Evolutionary conservation across 2,329 filamentous ascomycete species (phyloP).

Genomic region (Calycina marina): DNA sequence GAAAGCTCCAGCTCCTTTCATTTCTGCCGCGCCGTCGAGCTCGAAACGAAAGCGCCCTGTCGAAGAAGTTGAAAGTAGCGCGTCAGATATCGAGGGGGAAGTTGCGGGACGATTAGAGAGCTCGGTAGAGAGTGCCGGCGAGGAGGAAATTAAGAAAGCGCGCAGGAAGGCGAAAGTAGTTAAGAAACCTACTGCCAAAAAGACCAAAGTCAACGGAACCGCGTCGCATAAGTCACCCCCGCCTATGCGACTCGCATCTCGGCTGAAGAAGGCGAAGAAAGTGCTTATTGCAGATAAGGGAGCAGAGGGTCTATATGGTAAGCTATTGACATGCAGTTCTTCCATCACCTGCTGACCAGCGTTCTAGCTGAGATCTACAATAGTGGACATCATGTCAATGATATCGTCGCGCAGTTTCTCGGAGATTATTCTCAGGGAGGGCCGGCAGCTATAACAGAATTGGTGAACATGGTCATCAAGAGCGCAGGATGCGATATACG

Average conservation of each 20-base stretch:
- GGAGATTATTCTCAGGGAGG: constrained; percentile 40
- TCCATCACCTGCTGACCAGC: constrained; percentile 13
- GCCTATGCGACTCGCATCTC: constrained; percentile 27
- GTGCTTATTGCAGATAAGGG: constrained; percentile 29
- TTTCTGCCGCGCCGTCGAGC: constrained; percentile 30
- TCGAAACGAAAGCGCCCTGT: constrained; percentile 41
- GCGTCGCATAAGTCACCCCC: constrained; percentile 37
- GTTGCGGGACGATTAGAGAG: constrained; percentile 26
- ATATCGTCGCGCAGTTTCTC: constrained; percentile 46
- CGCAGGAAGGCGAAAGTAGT: constrained; percentile 24
- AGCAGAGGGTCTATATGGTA: constrained; percentile 19
- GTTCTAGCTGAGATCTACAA: constrained; percentile 45
- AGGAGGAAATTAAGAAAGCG: constrained; percentile 29
- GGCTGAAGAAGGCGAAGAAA: constrained; percentile 25
- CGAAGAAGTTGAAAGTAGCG: constrained; percentile 32
- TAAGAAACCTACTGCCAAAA: constrained; percentile 46
- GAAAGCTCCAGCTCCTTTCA: constrained; percentile 44
- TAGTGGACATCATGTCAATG: constrained; percentile 39
- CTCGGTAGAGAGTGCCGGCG: constrained; percentile 29
- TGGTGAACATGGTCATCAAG: constrained; percentile 53
- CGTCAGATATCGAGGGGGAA: constrained; percentile 33
- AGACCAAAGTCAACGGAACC: constrained; percentile 48
- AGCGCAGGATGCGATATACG: constrained; percentile 69
- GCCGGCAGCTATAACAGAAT: constrained; percentile 39
- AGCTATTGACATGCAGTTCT: constrained; percentile 3